Evolutionary conservation across 2,329 filamentous ascomycete genomes (phyloP).

Genomic region (Alternaria incomplexa): DNA sequence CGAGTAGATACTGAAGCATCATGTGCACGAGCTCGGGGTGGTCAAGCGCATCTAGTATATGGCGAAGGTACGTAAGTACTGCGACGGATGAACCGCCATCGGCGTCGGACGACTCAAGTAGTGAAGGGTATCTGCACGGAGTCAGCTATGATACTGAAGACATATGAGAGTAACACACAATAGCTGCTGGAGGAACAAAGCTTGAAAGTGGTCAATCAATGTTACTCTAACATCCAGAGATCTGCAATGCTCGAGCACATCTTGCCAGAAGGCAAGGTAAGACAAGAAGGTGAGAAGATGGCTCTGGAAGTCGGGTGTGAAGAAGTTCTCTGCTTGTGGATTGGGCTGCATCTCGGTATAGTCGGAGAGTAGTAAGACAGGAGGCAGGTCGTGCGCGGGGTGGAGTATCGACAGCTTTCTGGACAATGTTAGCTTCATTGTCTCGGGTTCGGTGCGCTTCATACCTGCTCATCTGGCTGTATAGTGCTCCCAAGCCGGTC

Average conservation of each 20-base stretch:
- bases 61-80: conserved; percentile 88
- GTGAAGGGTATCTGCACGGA: conserved; percentile 78
- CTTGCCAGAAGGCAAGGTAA: conserved; percentile 96
- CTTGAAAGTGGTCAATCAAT: conserved; percentile 93
- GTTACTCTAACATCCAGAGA: conserved; percentile 92
- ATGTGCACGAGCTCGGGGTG: conserved; percentile 94
- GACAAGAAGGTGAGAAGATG: conserved; percentile 94
- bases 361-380: conserved; percentile 87
- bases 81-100: conserved; percentile 97
- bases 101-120: conserved; percentile 95
- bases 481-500: conserved; percentile 82
- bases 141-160: conserved; percentile 14
- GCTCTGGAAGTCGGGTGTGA: conserved; percentile 76
- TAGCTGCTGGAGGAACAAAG: conserved; percentile 93
- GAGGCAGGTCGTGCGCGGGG: conserved; percentile 74
- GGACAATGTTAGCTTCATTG: conserved; percentile 12
- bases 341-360: conserved; percentile 75
- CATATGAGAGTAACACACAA: conserved; percentile 62
- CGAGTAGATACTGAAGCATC: conserved; percentile 89
- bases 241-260: conserved; percentile 93
- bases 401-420: conserved; percentile 84
- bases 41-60: conserved; percentile 88
- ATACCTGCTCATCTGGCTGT: conserved; percentile 70
- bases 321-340: conserved; percentile 71
- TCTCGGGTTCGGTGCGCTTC: conserved; percentile 5